Evolutionary conservation across 2,329 filamentous ascomycete species (phyloP), one percentile per base, ranked within the genome.

Genomic region (Colletotrichum chlorophyti): DNA sequence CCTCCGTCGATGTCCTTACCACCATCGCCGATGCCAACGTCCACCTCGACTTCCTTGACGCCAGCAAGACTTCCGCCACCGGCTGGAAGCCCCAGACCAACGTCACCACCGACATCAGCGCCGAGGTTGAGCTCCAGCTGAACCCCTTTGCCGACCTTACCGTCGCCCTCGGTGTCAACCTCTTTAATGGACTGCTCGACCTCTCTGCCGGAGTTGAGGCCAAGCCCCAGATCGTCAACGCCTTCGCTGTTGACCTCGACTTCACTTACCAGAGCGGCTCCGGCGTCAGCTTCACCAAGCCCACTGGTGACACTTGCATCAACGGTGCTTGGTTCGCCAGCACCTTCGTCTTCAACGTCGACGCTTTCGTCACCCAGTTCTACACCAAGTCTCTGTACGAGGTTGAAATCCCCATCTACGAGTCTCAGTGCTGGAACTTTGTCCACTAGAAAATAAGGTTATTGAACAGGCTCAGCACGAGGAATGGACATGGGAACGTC

Each of bases 31-130:
- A 72, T 31, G 74, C 72, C 42, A 73, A 70, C 34, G 68, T 74
- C 14, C 75, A 77, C 64, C 58, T 78, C 10, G 74, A 78, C 60
- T 69, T 76, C 34, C 61, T 76, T 17, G 60, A 73, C 47, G 53
- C 62, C 7, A 57, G 54, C 31, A 66, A 67, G 49, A 71, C 70
- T 26, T 51, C 55, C 2, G 67, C 68, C 12, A 66, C 68, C 4
- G 73, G 73, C 19, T 77, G 74, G 73, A 65, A 63, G 10, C 74
- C 74, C 19, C 63, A 66, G 11, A 74, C 75, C 63, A 67, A 64
- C 26, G 68, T 70, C 24, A 60, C 65, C 23, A 68, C 66, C 53
- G 70, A 74, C 38, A 65, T 73, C 46, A 67, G 66, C 15, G 68
- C 72, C 38, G 63, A 69, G 27, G 68, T 68, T 7, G 66, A 65